Evolutionary conservation across 1,284 basidiomycete genomes (phyloP).

Genomic region (Lentinula novae-zelandiae): DNA sequence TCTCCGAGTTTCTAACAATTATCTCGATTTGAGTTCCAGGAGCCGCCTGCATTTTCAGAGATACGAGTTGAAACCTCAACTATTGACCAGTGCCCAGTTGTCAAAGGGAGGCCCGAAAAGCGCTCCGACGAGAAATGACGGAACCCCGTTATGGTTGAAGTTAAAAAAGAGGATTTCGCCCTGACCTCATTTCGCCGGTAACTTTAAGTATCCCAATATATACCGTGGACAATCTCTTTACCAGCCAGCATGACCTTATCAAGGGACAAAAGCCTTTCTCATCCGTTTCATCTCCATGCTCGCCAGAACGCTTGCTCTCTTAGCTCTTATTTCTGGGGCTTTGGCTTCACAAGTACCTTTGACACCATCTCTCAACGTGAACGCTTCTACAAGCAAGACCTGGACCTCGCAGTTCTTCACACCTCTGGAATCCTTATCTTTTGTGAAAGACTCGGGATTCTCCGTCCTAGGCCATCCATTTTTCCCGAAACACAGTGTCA

Average conservation of each 20-base stretch:
- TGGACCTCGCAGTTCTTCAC: conserved; percentile 27
- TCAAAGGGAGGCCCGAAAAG: neutral
- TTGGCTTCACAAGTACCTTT: conserved; percentile 4
- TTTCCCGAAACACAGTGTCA: conserved; percentile 50
- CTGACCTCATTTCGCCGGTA: neutral
- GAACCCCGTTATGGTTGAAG: neutral
- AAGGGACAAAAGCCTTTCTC: neutral
- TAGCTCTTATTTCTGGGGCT: neutral
- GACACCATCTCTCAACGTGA: neutral
- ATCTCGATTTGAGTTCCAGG: too few species aligned
- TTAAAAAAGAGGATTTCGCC: neutral
- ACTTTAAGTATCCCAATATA: too few species aligned
- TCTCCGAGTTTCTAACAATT: too few species aligned
- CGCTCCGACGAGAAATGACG: neutral
- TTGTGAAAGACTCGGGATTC: conserved; percentile 40
- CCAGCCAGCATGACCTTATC: neutral
- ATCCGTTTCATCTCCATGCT: neutral
- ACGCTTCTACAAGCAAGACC: neutral
- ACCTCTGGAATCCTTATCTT: conserved; percentile 36
- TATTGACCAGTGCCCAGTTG: neutral
- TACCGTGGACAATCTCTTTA: neutral
- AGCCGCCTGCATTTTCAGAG: too few species aligned
- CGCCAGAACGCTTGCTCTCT: neutral
- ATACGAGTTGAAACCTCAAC: too few species aligned
- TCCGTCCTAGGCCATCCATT: conserved; percentile 47